Evolutionary conservation across 208 protist species (phyloP).

Genomic region (Wallacemonas sp.): DNA sequence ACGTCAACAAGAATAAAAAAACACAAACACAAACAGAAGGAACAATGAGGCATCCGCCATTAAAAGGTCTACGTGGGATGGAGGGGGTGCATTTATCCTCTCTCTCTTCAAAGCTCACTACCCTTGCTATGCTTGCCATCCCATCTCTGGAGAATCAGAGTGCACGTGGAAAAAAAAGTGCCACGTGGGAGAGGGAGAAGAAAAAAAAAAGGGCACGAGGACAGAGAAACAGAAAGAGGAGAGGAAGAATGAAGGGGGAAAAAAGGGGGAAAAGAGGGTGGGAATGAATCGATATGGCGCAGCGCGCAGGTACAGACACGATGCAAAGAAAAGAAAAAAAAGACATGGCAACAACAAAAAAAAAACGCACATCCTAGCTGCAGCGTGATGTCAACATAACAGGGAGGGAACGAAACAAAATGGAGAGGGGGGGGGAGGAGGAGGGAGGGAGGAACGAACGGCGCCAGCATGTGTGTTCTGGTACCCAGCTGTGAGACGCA

Average conservation of each 20-base stretch:
- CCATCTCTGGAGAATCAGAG: too few relatives aligned
- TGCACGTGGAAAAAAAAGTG: too few relatives aligned
- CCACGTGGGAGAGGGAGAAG: neutral
- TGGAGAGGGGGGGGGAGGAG: too few relatives aligned
- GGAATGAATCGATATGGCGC: neutral
- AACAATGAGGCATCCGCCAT: constrained; percentile 8
- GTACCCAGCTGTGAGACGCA: too few relatives aligned
- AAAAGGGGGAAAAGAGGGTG: neutral
- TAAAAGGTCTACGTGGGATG: neutral
- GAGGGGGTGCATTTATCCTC: too few relatives aligned
- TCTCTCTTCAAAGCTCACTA: too few relatives aligned
- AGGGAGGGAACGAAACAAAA: too few relatives aligned
- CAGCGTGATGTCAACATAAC: too few relatives aligned
- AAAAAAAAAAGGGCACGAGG: neutral
- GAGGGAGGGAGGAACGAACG: too few relatives aligned
- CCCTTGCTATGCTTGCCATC: too few relatives aligned
- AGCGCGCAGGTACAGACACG: neutral
- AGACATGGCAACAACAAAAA: neutral
- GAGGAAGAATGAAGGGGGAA: neutral
- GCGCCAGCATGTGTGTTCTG: too few relatives aligned
- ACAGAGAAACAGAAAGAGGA: neutral
- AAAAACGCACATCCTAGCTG: neutral
- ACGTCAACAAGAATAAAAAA: constrained; percentile 5
- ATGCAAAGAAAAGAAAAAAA: constrained; percentile 17
- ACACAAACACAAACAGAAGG: constrained; percentile 15